Conservation (phyloP, 352 stramenopile genomes). For the Pythium phragmiticola region DNA sequence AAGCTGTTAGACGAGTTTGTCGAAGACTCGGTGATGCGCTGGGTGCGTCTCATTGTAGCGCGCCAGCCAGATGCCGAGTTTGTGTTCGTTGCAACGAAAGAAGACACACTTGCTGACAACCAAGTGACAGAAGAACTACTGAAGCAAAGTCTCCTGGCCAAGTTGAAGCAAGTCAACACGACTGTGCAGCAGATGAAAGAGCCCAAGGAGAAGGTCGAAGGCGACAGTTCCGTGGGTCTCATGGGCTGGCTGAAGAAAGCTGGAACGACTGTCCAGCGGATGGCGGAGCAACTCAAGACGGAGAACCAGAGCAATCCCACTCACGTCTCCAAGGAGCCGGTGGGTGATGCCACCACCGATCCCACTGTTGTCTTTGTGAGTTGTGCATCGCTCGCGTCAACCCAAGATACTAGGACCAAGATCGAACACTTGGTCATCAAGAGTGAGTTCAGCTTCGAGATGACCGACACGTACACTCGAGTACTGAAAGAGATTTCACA, state of each 20-base stretch:
- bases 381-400: background rate
- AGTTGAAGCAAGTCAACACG: background rate
- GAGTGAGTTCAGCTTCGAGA: constrained; percentile 8
- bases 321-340: too few species aligned
- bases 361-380: background rate
- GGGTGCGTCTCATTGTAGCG: constrained; percentile 15
- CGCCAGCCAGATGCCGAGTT: constrained; percentile 22
- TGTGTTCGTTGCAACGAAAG: constrained; percentile 17
- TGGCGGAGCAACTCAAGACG: too few species aligned
- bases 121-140: background rate
- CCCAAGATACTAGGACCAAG: background rate
- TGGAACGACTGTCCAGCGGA: too few species aligned
- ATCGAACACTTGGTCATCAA: constrained; percentile 3
- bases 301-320: too few species aligned
- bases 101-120: constrained; percentile 3
- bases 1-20: constrained; percentile 12
- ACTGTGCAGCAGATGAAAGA: background rate
- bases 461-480: constrained; percentile 10
- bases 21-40: background rate
- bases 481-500: background rate
- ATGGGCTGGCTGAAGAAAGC: too few species aligned
- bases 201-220: background rate
- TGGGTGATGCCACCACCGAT: background rate
- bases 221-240: too few species aligned
- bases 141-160: background rate